Conservation (phyloP, 345 rosid species). For the Jatropha curcas region DNA sequence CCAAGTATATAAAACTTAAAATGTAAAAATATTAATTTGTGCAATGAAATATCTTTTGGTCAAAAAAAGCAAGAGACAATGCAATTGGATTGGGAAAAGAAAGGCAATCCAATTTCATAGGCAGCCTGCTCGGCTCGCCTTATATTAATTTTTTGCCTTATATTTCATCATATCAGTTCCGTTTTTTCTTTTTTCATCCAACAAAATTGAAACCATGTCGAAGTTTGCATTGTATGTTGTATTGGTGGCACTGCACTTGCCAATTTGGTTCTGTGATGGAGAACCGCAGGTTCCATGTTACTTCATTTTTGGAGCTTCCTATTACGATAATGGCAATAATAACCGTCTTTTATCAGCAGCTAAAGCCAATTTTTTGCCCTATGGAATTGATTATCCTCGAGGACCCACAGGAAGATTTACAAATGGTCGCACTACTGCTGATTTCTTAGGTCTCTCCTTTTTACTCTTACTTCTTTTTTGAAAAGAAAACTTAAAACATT, state of each 20-base stretch:
- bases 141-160: too few relatives aligned
- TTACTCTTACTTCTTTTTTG: not conserved
- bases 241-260: not conserved
- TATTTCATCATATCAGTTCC: not conserved
- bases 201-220: not conserved
- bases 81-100: not conserved
- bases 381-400: constrained; percentile 23
- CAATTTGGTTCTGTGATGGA: not conserved
- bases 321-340: constrained; percentile 27
- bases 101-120: not conserved
- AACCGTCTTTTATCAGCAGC: constrained; percentile 13
- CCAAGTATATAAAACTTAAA: too few relatives aligned
- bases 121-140: not conserved
- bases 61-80: too few relatives aligned
- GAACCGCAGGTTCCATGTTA: constrained; percentile 22
- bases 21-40: too few relatives aligned
- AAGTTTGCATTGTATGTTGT: not conserved
- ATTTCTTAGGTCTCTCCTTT: constrained; percentile 14
- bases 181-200: not conserved
- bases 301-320: constrained; percentile 32
- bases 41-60: too few relatives aligned
- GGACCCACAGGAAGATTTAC: constrained; percentile 25
- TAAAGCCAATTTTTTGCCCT: constrained; percentile 23
- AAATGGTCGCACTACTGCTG: constrained; percentile 22
- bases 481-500: too few relatives aligned